Percentiles rank a stretch among this genome's conserved stretches.
Evolutionary conservation across 192 early-diverging fungal species (phyloP).

Genomic region (Coemansia sp.): DNA sequence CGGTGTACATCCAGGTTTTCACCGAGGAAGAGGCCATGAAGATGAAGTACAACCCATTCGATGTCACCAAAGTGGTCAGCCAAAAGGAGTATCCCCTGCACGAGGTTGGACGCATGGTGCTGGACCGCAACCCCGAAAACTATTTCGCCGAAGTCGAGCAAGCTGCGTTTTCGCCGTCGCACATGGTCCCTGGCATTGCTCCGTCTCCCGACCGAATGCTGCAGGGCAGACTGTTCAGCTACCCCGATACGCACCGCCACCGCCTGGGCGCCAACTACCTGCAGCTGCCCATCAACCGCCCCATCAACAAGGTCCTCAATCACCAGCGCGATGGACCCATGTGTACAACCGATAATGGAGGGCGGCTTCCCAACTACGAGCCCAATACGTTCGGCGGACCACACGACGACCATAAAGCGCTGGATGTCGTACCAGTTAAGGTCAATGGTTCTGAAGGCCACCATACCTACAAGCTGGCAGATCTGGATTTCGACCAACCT

Average conservation of each 20-base stretch:
- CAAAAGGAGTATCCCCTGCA: constrained; percentile 63
- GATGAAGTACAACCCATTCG: constrained; percentile 66
- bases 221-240: constrained; percentile 69
- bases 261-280: constrained; percentile 73
- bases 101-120: constrained; percentile 62
- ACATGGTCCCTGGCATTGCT: constrained; percentile 68
- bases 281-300: constrained; percentile 66
- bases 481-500: constrained; percentile 63
- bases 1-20: constrained; percentile 62
- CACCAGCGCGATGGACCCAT: constrained; percentile 69
- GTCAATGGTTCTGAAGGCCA: constrained; percentile 52
- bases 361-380: constrained; percentile 60
- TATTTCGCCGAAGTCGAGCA: constrained; percentile 74
- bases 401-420: constrained; percentile 22
- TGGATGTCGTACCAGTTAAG: constrained; percentile 25
- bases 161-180: constrained; percentile 66
- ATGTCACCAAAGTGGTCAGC: constrained; percentile 66
- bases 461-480: constrained; percentile 52
- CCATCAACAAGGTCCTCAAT: constrained; percentile 55
- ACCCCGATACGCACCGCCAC: constrained; percentile 71
- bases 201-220: constrained; percentile 64
- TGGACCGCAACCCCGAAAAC: constrained; percentile 68
- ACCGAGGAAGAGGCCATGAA: constrained; percentile 56
- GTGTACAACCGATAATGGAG: constrained; percentile 55
- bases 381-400: constrained; percentile 60